Evolutionary conservation across 2,329 filamentous ascomycete genomes (phyloP), one percentile per base, ranked within the genome.

Genomic region (Hortaea sp.): DNA sequence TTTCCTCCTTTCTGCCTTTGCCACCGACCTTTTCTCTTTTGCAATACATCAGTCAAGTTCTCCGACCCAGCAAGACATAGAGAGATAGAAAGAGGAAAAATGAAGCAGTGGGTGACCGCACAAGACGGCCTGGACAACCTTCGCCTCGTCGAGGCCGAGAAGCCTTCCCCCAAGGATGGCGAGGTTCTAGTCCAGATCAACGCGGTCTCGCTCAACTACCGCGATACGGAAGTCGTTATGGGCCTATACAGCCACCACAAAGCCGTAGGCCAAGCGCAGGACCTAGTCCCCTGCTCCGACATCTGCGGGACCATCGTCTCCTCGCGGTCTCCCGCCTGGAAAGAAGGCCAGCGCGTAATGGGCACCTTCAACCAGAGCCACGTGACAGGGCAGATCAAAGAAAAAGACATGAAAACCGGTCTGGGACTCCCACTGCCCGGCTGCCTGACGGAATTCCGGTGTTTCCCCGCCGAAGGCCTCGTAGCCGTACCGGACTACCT

Each of bases 231-330:
- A 59, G 82, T 85, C 13, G 71, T 70, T 57, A 80, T 75, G 68
- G 82, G 82, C 29, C 68, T 78, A 9, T 86, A 85, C 67, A 78
- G 71, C 58, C 80, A 85, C 63, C 79, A 85, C 66, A 72, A 74
- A 54, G 70, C 72, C 4, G 65, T 78, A 40, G 64, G 60, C 34
- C 57, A 66, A 48, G 51, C 62, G 44, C 44, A 64, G 44, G 49
- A 69, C 46, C 56, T 85, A 9, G 77, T 85, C 1, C 81, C 81
- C 1, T 82, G 78, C 63, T 83, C 80, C 20, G 83, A 87, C 63
- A 84, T 83, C 72, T 83, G 80, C 64, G 83, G 82, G 39, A 70
- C 71, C 6, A 68, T 86, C 40, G 66, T 76, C 2, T 62, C 70
- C 10, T 55, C 75, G 29, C 75, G 76, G n/a, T 60, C 69, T 12